phyloP scores from a whole-genome alignment of 2,329 filamentous ascomycete species.

The Ophiostoma ips region DNA sequence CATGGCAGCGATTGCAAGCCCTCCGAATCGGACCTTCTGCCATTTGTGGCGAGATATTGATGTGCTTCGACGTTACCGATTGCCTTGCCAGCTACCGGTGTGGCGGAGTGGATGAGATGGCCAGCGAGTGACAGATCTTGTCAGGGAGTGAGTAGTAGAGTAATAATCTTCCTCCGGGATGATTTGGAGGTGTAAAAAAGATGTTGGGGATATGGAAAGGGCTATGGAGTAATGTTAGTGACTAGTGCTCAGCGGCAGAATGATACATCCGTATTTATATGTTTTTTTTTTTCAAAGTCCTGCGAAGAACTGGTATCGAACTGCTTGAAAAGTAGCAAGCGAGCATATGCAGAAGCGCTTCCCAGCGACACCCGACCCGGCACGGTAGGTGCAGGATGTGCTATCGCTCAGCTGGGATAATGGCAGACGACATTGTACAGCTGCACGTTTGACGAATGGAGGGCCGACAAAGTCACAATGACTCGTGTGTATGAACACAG shows the following conservation, averaged over 20 bases:
- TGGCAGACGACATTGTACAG: background rate
- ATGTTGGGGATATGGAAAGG: background rate
- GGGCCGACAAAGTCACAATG: background rate
- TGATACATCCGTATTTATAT: constrained; percentile 7
- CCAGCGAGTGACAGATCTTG: background rate
- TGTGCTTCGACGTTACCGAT: too few species aligned
- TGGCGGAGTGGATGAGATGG: too few species aligned
- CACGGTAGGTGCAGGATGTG: background rate
- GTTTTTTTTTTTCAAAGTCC: background rate
- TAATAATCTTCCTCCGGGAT: too few species aligned
- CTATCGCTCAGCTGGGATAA: background rate
- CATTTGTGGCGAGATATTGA: constrained; percentile 2
- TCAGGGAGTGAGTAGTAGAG: too few species aligned
- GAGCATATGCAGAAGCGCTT: background rate
- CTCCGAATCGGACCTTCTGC: constrained; percentile 20
- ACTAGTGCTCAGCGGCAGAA: background rate
- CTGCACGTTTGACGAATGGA: constrained; percentile 2
- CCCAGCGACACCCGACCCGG: background rate
- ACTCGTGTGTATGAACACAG: constrained; percentile 1
- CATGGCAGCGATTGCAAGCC: constrained; percentile 33
- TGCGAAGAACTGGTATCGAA: background rate
- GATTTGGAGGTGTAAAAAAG: too few species aligned
- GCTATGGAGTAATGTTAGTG: background rate
- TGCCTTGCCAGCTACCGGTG: too few species aligned
- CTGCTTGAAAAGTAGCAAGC: background rate